These are phyloP conservation scores for Venturia carpophila DNA, from an alignment of 2,329 filamentous ascomycete species.

Conservation along the genomic window DNA sequence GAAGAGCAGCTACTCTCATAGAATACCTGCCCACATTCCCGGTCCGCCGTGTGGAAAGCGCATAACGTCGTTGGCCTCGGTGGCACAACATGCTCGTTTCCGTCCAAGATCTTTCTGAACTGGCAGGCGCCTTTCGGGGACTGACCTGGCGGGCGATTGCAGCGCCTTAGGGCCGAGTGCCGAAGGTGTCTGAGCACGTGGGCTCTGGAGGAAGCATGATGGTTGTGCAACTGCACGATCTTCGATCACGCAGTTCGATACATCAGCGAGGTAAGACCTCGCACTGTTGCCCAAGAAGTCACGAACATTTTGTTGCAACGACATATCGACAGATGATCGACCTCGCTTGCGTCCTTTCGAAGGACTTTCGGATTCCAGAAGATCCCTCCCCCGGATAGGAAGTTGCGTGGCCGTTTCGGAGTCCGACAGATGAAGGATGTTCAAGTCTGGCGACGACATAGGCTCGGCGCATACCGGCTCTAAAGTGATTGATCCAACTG, in stretches of 20 bases:
- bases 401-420: slow-evolving; percentile 18
- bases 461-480: slow-evolving; percentile 15
- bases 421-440: slow-evolving; percentile 19
- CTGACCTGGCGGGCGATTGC: slow-evolving; percentile 34
- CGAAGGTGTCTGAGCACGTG: slow-evolving; percentile 22
- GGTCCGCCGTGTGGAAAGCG: slow-evolving; percentile 46
- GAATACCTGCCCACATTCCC: slow-evolving; percentile 60
- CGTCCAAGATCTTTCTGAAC: slow-evolving; percentile 43
- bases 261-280: slow-evolving; percentile 16
- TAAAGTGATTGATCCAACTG: slow-evolving; percentile 11
- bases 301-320: slow-evolving; percentile 61
- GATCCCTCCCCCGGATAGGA: slow-evolving; percentile 27
- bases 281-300: slow-evolving; percentile 43
- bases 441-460: slow-evolving; percentile 16
- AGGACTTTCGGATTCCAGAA: slow-evolving; percentile 21
- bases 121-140: slow-evolving; percentile 36
- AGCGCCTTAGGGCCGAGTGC: slow-evolving; percentile 29
- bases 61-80: slow-evolving; percentile 43
- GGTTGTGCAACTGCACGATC: slow-evolving; percentile 30
- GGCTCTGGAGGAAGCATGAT: slow-evolving; percentile 25
- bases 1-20: slow-evolving; percentile 28
- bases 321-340: slow-evolving; percentile 52
- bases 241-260: slow-evolving; percentile 24
- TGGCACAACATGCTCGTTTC: slow-evolving; percentile 61
- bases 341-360: slow-evolving; percentile 49